Conservation (phyloP, 106 monocot species). For the Posidonia australis region DNA sequence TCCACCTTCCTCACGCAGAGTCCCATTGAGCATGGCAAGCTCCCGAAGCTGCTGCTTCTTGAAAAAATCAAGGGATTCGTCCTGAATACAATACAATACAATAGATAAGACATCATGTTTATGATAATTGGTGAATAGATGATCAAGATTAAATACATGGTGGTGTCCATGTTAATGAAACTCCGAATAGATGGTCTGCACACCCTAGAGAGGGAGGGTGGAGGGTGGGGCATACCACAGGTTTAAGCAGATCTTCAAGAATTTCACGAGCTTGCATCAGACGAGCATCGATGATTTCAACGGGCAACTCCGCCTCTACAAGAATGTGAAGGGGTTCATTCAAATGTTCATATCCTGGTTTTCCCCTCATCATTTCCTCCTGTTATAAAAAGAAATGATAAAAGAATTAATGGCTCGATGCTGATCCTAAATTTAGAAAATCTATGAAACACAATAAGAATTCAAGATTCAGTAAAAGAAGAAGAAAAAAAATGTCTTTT, state of each 20-base stretch:
- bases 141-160: too few species aligned
- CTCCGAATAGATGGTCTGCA: too few species aligned
- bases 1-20: conserved; percentile 65
- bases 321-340: conserved; percentile 87
- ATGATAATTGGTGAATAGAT: too few species aligned
- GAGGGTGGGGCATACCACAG: conserved; percentile 44
- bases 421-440: too few species aligned
- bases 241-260: conserved; percentile 81
- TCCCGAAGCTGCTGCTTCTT: conserved; percentile 96
- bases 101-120: too few species aligned
- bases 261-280: conserved; percentile 82
- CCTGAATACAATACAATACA: conserved; percentile 23
- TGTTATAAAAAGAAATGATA: conserved; percentile 6
- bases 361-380: conserved; percentile 98
- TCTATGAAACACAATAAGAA: too few species aligned
- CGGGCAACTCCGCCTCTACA: conserved; percentile 84
- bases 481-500: too few species aligned
- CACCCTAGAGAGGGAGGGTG: neutral
- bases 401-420: too few species aligned
- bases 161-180: too few species aligned
- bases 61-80: conserved; percentile 84
- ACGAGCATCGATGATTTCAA: conserved; percentile 66
- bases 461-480: too few species aligned
- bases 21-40: conserved; percentile 86
- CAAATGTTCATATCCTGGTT: conserved; percentile 89